These are phyloP conservation scores for Petunia secreta DNA, from an alignment of 257 asterid genomes.

Conservation along the genomic window DNA sequence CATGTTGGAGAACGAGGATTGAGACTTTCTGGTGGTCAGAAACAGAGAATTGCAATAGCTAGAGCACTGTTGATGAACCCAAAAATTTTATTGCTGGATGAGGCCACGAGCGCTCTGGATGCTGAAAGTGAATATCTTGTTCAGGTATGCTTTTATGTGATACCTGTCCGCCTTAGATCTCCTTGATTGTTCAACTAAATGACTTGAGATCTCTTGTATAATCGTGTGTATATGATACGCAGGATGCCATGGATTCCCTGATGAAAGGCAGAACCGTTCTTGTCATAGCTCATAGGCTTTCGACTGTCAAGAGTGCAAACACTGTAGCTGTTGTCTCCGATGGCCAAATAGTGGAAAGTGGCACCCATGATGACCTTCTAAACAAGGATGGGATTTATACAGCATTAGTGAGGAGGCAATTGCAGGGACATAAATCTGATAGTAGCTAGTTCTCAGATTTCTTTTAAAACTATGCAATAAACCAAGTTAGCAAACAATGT, in stretches of 20 bases:
- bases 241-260: constrained; percentile 93
- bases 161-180: not conserved
- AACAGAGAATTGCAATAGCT: constrained; percentile 86
- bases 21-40: constrained; percentile 90
- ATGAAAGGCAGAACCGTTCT: constrained; percentile 87
- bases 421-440: constrained; percentile 62
- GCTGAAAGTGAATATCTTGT: constrained; percentile 87
- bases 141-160: constrained; percentile 51
- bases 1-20: constrained; percentile 82
- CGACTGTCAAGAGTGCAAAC: constrained; percentile 83
- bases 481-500: not conserved
- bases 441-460: not conserved
- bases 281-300: constrained; percentile 89
- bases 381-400: constrained; percentile 65
- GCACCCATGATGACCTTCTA: constrained; percentile 74
- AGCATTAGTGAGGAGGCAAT: constrained; percentile 72
- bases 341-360: constrained; percentile 82
- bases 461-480: not conserved
- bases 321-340: constrained; percentile 80
- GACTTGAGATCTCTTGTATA: not conserved
- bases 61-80: constrained; percentile 85
- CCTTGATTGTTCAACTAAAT: not conserved
- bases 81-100: constrained; percentile 71
- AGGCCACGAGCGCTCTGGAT: constrained; percentile 87
- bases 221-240: constrained; percentile 9